Evolutionary conservation across 192 early-diverging fungal species (phyloP).

Genomic region (Coemansia guatemalensis): DNA sequence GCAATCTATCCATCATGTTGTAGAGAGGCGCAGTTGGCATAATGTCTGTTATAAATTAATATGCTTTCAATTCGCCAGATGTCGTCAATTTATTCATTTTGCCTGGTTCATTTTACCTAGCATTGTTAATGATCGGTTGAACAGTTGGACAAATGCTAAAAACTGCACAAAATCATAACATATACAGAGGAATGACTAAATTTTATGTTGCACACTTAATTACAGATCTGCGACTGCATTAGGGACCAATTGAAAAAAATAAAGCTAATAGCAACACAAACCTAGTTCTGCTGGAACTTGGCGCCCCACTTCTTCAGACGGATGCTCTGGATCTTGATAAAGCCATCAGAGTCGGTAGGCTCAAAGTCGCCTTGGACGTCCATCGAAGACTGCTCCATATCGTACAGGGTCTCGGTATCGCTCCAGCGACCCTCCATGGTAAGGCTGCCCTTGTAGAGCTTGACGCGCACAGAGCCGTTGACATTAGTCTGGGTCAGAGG

Average conservation of each 20-base stretch:
- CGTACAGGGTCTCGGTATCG: conserved; percentile 82
- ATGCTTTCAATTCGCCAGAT: too few relatives aligned
- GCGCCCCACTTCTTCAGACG: conserved; percentile 84
- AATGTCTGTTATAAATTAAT: too few relatives aligned
- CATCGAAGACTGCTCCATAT: conserved; percentile 96
- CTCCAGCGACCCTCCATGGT: conserved; percentile 88
- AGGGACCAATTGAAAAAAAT: not conserved
- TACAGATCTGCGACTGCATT: not conserved
- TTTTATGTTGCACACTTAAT: not conserved
- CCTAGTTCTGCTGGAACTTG: conserved; percentile 44
- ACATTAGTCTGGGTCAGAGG: conserved; percentile 82
- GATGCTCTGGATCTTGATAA: conserved; percentile 98
- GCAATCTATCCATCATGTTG: too few relatives aligned
- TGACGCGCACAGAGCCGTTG: conserved; percentile 89
- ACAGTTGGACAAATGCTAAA: too few relatives aligned
- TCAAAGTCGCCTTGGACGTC: conserved; percentile 89
- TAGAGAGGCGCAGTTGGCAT: too few relatives aligned
- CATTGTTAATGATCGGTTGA: too few relatives aligned
- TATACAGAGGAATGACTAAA: too few relatives aligned
- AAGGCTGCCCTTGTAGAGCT: conserved; percentile 95
- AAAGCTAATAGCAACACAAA: not conserved
- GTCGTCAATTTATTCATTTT: too few relatives aligned
- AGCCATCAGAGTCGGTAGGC: conserved; percentile 91
- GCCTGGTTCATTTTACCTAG: too few relatives aligned
- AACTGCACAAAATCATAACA: too few relatives aligned